Evolutionary conservation across 2,329 filamentous ascomycete genomes (phyloP).

Genomic region (Tolypocladium ovalisporum): DNA sequence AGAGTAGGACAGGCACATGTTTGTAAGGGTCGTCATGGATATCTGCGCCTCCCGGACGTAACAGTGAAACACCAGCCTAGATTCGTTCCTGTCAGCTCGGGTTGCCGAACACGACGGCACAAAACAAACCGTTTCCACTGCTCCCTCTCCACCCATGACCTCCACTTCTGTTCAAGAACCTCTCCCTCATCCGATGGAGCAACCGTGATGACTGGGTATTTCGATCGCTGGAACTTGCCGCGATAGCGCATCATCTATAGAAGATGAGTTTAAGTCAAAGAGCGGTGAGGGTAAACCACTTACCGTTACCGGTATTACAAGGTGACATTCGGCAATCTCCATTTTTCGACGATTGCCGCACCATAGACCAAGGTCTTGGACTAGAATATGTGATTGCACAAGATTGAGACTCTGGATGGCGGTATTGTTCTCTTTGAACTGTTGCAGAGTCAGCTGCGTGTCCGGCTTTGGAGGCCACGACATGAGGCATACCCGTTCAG

Average conservation of each 20-base stretch:
- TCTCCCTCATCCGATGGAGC: constrained; percentile 43
- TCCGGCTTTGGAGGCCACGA: not conserved
- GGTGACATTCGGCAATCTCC: constrained; percentile 43
- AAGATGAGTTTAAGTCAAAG: constrained; percentile 3
- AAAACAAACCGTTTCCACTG: constrained; percentile 47
- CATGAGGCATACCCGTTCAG: constrained; percentile 14
- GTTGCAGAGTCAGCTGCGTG: constrained; percentile 2
- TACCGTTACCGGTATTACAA: constrained; percentile 34
- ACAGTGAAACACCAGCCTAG: constrained; percentile 50
- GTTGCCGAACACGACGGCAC: not conserved
- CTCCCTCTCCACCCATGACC: constrained; percentile 51
- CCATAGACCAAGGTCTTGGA: constrained; percentile 41
- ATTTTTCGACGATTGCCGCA: constrained; percentile 44
- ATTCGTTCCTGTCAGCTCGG: not conserved
- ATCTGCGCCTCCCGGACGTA: constrained; percentile 56
- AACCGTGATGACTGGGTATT: constrained; percentile 40
- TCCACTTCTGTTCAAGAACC: constrained; percentile 54
- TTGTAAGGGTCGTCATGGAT: constrained; percentile 56
- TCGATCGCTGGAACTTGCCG: constrained; percentile 47
- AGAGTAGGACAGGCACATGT: constrained; percentile 56
- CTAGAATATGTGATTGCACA: constrained; percentile 36
- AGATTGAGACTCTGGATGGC: constrained; percentile 33
- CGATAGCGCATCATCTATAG: constrained; percentile 40
- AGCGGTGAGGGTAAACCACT: constrained; percentile 4
- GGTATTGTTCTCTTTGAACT: constrained; percentile 40